These are phyloP conservation scores for Aspergillus pseudonomiae DNA, from an alignment of 2,329 filamentous ascomycete species.

Conservation along the genomic window DNA sequence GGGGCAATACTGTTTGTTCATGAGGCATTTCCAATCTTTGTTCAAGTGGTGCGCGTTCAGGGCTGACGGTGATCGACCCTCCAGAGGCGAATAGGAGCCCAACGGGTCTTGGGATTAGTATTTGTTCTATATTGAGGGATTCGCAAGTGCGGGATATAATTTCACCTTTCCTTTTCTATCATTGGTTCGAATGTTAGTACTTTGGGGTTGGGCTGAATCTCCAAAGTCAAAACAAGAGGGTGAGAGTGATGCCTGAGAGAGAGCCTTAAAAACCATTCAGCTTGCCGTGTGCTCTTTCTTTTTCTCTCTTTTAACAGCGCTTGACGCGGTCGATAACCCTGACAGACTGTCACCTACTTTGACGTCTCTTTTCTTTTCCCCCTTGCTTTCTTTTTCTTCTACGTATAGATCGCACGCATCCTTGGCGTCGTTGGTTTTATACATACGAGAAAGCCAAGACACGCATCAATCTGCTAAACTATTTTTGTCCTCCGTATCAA, in stretches of 20 bases:
- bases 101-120: too few relatives aligned
- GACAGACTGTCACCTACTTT: neutral
- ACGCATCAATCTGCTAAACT: neutral
- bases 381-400: neutral
- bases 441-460: slow-evolving; percentile 6
- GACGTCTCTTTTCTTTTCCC: neutral
- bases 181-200: neutral
- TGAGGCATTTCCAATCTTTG: neutral
- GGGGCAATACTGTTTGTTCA: neutral
- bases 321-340: neutral
- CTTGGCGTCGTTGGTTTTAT: neutral
- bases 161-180: neutral
- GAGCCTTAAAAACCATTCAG: neutral
- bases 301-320: neutral
- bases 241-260: neutral
- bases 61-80: neutral
- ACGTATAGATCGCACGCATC: neutral
- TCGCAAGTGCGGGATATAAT: neutral
- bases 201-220: neutral
- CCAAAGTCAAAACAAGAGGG: neutral
- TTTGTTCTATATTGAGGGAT: slow-evolving; percentile 2
- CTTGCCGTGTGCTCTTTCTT: neutral
- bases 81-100: neutral
- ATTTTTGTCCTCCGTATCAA: neutral
- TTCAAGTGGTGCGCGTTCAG: neutral